Percentiles rank a stretch among this genome's conserved stretches.
Evolutionary conservation across 2,329 filamentous ascomycete species (phyloP).

Genomic region (Colletotrichum plurivorum): DNA sequence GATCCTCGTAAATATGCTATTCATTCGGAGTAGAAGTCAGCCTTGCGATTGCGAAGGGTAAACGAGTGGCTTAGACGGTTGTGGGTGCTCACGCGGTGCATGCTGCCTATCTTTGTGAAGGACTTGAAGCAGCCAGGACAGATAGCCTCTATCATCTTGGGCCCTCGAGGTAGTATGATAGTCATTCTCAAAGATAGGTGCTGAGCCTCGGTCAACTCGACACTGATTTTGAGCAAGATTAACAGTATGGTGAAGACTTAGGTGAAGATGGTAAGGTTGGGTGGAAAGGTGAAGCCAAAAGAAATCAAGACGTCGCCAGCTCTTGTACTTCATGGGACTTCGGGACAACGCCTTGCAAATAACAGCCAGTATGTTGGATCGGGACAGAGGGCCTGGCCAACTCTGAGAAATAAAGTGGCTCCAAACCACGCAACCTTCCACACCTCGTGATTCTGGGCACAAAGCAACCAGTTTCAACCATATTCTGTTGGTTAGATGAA

Average conservation of each 20-base stretch:
- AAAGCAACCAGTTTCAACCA: neutral
- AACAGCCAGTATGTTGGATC: neutral
- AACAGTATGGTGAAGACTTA: neutral
- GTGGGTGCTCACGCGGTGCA: constrained; percentile 24
- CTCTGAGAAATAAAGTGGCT: neutral
- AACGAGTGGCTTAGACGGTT: neutral
- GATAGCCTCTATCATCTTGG: constrained; percentile 28
- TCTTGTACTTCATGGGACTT: neutral
- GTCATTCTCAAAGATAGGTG: neutral
- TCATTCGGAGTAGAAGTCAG: neutral
- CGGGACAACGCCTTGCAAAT: no score
- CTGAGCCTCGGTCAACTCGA: neutral
- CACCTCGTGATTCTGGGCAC: neutral
- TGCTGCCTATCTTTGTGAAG: constrained; percentile 30
- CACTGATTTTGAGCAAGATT: neutral
- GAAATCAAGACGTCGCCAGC: neutral
- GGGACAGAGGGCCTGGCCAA: neutral
- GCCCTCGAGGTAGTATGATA: constrained; percentile 7
- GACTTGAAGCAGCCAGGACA: constrained; percentile 29
- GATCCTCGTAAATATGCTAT: constrained; percentile 28
- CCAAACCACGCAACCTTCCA: neutral
- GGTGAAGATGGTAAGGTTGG: neutral
- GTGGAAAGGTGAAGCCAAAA: neutral
- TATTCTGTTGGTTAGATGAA: neutral
- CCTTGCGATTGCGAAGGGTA: no score